Evolutionary conservation across 2,329 filamentous ascomycete species (phyloP), one percentile per base, ranked within the genome.

Genomic region (Penicillium sp.): DNA sequence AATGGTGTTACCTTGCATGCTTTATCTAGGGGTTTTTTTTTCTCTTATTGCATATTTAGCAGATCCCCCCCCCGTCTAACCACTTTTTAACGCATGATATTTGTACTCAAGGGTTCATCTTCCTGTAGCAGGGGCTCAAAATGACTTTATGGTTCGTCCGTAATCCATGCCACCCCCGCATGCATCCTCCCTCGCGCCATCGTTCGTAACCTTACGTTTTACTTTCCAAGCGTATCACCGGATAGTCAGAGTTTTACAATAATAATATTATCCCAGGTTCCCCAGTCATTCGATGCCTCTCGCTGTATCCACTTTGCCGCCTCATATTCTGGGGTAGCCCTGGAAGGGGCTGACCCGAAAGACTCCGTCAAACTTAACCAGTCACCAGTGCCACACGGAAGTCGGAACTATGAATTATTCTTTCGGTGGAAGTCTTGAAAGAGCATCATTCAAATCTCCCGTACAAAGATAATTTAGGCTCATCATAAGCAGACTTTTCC

Each of bases 251-350:
- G 10, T 47, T 47, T 47, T 31, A n/a, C 43, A 4, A 31, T 31
- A 22, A 22, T 22, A 22, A 3, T 22, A 22, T 22, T 22, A 31
- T 10, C 31, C 20, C 20, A 20, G 20, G 2, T 20, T 20, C 20
- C 31, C 31, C 31, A 10, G 10, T 8, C 4, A 28, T 31, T 22
- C n/a, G 10, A 45, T 14, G 14, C 14, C 22, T 17, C 43, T 8
- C 10, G 43, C 28, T 47, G 14, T 47, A 31, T 47, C 43, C 43
- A 47, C 14, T n/a, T 6, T 47, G 5, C 4, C 20, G 25, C 34
- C 5, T 3, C 37, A 63, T 50, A 65, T 67, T 67, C 39, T 42
- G 64, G 65, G 49, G 49, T 39, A 52, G 25, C 1, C 31, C 15
- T 42, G 39, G 15, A 35, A 38, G 48, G 20, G 31, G 35, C 34